Evolutionary conservation across 2,329 filamentous ascomycete species (phyloP), one percentile per base, ranked within the genome.

Genomic region (Xylariaceae sp.): DNA sequence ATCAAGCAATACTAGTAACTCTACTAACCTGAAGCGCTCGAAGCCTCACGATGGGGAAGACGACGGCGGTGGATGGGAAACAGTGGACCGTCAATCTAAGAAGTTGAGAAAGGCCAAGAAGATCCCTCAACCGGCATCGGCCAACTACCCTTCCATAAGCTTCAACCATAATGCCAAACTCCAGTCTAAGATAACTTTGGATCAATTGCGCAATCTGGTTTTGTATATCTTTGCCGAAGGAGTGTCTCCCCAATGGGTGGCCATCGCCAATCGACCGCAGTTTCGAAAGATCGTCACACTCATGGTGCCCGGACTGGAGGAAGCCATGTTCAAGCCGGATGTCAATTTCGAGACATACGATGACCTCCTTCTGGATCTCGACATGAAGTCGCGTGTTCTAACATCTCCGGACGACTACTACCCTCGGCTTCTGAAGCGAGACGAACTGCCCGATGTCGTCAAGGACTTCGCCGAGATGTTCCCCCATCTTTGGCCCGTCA

Each of bases 271-370:
- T 68, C 80, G 86, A 51, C 81, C 83, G 4, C 79, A 85, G 60
- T 85, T 89, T 67, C 78, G 84, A 64, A 95, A 94, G 75, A 88
- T 95, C 35, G 92, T 97, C 35, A 84, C 90, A 47, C 77, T 99
- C 65, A 93, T 97, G 89, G 86, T 97, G 9, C 94, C 94, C 9
- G 94, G 94, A 0, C 76, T 99, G 23, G 93, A 97, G 71, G 84
- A 90, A 69, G 88, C 86, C 63, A 94, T 97, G 89, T 96, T 97
- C 75, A 84, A 88, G 72, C 80, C 83, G 10, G 71, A 74, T 44
- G 78, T 81, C 44, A 75, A 85, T 64, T 80, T 80, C 53, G 70
- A 74, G 8, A 74, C 70, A 1, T 84, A 80, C 68, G 77, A 79
- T 49, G 71, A 76, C 23, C 62, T 66, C 62, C 64, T 63, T 57